phyloP scores from a whole-genome alignment of 73 alveolate genomes.

The Uronychia setigera region DNA sequence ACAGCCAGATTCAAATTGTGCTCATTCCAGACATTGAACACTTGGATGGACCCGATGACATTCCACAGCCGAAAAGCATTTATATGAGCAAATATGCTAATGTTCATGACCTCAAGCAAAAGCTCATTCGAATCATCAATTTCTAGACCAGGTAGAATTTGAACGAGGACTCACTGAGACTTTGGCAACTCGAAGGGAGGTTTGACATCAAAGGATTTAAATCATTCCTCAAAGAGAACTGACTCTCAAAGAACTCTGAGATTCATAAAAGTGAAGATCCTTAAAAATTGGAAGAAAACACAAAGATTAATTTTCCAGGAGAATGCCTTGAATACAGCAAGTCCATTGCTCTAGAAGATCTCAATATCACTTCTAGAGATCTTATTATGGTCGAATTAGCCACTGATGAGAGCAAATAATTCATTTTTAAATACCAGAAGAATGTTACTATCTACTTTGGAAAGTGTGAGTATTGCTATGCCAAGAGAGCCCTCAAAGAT shows the following conservation, averaged over 20 bases:
- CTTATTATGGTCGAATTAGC: conserved; percentile 24
- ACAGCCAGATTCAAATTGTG: neutral
- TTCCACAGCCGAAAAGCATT: conserved; percentile 5
- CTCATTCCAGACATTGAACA: neutral
- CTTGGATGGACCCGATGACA: neutral
- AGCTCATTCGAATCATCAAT: conserved; percentile 20
- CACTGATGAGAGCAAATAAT: neutral
- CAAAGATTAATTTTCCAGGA: conserved; percentile 52
- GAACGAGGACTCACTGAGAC: conserved; percentile 14
- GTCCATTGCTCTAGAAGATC: conserved; percentile 5
- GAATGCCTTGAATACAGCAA: conserved; percentile 39
- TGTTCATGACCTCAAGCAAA: conserved; percentile 27
- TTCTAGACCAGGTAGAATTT: neutral
- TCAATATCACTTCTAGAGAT: conserved; percentile 9
- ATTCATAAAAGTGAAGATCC: conserved; percentile 2
- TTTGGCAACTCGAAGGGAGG: conserved; percentile 44
- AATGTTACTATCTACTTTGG: conserved; percentile 37
- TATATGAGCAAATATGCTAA: conserved; percentile 10
- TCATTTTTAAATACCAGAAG: conserved; percentile 34
- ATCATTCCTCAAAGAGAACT: neutral
- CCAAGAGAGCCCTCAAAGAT: neutral
- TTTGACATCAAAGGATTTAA: conserved; percentile 16
- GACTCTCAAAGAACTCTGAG: conserved; percentile 5
- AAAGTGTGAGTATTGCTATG: conserved; percentile 49
- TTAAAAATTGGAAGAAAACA: conserved; percentile 26